These are phyloP conservation scores for sorghum (Sorghum bicolor) DNA, from an alignment of 176 grass and related monocot species.

Conservation along the genomic window Sorghum_bicolor_NCBIv3 NC_012871.2:69379501-69380000, in stretches of 20 bases:
- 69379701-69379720: not conserved
- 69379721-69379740: not conserved
- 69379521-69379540: not conserved
- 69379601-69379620: not conserved
- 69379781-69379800: not conserved
- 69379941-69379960: not conserved
- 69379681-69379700: not conserved
- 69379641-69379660: not conserved
- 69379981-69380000: not conserved
- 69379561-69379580: not conserved
- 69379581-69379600: not conserved
- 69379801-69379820: not conserved
- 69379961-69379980: slow-evolving; percentile 4
- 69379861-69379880: slow-evolving; percentile 85
- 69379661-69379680: not conserved
- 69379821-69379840: not conserved
- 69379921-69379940: slow-evolving; percentile 57
- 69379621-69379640: not conserved
- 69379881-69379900: slow-evolving; percentile 97
- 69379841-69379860: slow-evolving; percentile 1
- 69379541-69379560: not conserved
- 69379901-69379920: slow-evolving; percentile 98
- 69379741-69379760: not conserved
- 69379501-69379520: not conserved
- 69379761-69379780: not conserved